Base-by-base conservation (phyloP, 305 asterid genomes). In the Euphrasia arctica region DNA sequence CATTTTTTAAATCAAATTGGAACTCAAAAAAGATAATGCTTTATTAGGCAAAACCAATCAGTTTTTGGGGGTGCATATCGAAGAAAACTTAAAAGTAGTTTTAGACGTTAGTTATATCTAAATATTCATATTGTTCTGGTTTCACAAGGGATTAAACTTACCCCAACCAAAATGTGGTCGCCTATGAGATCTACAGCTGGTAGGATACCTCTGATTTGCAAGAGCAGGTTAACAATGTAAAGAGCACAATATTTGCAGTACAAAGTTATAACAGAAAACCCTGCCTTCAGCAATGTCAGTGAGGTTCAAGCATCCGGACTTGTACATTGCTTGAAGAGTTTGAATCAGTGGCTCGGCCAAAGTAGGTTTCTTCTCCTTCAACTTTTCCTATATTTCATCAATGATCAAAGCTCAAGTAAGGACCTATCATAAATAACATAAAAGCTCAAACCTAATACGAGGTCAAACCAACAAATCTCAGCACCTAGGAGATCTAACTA, bases 331-430 rank as follows among this genome's bases (percentile, higher is more conserved):
- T 79, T 91, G 99, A 72, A 94, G 97, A 32, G 98, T 86, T 72
- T 85, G 97, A 47, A 76, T 75, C 52, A 94, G 98, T 29, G 98
- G 81, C 62, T 94, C 99, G 0, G 80, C 65, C 70, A 62, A 62
- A 65, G 98, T 70, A 68, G 98, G 99, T 63, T 91, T 94, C 88
- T 91, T 94, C 89, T 94, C 99, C 82, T 91, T 94, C 79, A 94
- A 72, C 82, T 94, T 94, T 82, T 94, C 99, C 99, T 94, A 59
- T 70, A 55, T 58, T 58, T 25, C 36, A 61, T 63, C 32, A 66
- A 67, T 71, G 36, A 63, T 25, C 72, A 62, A 39, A 39, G 60
- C 41, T 70, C 47, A 43, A 55, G 54, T 58, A 58, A 59, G 56
- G 55, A 62, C 54, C 54, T 48, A 60, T 52, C 57, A 61, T 48